Base-by-base conservation (phyloP, 441 rosid genomes). In the Arabidopsis hybrid region DNA sequence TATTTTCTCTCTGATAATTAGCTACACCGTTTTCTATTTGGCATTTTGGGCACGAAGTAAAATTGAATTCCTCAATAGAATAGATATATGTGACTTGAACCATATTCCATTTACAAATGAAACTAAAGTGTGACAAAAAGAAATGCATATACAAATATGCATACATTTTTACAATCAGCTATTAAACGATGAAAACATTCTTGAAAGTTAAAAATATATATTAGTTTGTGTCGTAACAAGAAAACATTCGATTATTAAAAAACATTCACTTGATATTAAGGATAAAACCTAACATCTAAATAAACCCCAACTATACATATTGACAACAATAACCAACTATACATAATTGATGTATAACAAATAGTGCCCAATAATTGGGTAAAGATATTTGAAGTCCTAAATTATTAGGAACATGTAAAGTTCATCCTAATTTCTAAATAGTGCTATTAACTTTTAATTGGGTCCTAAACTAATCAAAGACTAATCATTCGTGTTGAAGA, bases 341-440 rank as follows among this genome's bases (percentile, higher is more conserved):
- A 58, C 71, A 71, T 71, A 69, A 71, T 71, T 71, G 76, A 58
- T 65, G 29, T 35, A 57, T 49, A 76, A 49, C 67, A 71, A 64
- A 61, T 52, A 49, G 64, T 71, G 67, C 53, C 76, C 71, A 76
- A 76, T 65, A 50, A 76, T 70, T 71, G 61, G 67, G 61, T 50
- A 70, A 57, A 21, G 55, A 64, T 76, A 64, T 46, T 76, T 13
- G 55, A 69, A 63, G 60, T 17, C 32, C 46, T 57, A 47, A 64
- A 57, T 76, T 17, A 64, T 64, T 46, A 40, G 40, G 72, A 76
- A 65, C 76, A 71, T 71, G 72, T 65, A 58, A 59, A 65, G 76
- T 77, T 77, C 68, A 59, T 59, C 16, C 50, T 18, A 69, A 71
- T 21, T 21, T 21, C 26, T 21, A 21, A 21, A 51, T 71, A 64